Base-by-base conservation (phyloP, 2,329 filamentous ascomycete species). In the Diaporthe citriasiana region DNA sequence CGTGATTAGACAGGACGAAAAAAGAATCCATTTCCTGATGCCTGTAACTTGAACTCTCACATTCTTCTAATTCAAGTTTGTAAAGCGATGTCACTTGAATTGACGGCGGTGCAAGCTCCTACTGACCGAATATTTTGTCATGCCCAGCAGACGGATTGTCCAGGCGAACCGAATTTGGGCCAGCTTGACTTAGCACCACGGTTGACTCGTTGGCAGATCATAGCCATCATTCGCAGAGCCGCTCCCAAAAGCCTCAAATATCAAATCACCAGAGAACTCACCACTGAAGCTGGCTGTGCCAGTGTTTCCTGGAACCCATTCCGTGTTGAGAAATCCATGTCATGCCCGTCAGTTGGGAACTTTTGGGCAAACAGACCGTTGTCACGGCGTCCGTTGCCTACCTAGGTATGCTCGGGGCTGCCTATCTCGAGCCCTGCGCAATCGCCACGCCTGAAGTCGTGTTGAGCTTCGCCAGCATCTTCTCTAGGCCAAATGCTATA, bases 211-310 rank as follows among this genome's bases (percentile, higher is more conserved):
- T 12, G 79, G 45, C 53, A 79, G 53, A 57, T 76, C 77, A 42
- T 79, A 78, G 5, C 79, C 76, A 51, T 78, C 78, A 30, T 77
- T 76, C n/a, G 77, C 73, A 15, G 77, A 78, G 6, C 78, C 77
- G 1, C 42, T 77, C 12, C 79, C 79, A 71, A 81, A 82, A 1
- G 78, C 80, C 72, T 82, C 79, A 51, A 79, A 80, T 22, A 80
- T 74, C 5, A 79, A 60, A 25, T 79, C 3, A 84, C 75, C 1
- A 84, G 77, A 9, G 75, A 70, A 45, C 83, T 81, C 76, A 83
- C 80, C 53, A 78, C 78, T 50, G 77, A 57, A 57, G 19, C 25
- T 57, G 55, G 4, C 30, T 57, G 30, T n/a, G 33, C 30, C 55
- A 19, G 55, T 35, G n/a, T 13, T n/a, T 35, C 9, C 55, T 13